phyloP scores from a whole-genome alignment of 257 asterid species.

The Solanum rostratum region DNA sequence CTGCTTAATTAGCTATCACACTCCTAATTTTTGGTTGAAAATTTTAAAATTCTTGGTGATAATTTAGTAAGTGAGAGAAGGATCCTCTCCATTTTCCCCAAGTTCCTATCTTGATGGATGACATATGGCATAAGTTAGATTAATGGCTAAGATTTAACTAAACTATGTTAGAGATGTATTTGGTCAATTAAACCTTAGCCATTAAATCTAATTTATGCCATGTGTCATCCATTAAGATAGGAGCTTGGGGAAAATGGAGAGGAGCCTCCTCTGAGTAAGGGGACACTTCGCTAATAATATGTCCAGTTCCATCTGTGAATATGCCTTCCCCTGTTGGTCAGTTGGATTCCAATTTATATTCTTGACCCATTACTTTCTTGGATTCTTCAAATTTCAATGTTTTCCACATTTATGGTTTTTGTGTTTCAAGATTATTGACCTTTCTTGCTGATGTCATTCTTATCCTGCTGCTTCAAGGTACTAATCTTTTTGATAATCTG shows the following conservation, averaged over 20 bases:
- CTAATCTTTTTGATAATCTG: not conserved
- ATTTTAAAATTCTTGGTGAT: not conserved
- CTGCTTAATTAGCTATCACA: not conserved
- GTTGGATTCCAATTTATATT: not conserved
- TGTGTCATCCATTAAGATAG: too few species aligned
- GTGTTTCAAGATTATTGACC: not conserved
- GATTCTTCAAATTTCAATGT: not conserved
- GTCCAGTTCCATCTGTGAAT: not conserved
- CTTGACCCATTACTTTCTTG: not conserved
- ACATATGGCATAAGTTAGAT: too few species aligned
- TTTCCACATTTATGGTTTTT: not conserved
- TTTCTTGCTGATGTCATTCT: not conserved
- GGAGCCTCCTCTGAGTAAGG: not conserved
- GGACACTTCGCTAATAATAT: not conserved
- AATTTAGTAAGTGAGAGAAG: not conserved
- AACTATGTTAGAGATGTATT: too few species aligned
- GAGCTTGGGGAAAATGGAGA: too few species aligned
- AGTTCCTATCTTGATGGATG: too few species aligned
- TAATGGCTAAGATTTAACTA: too few species aligned
- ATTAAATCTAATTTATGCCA: too few species aligned
- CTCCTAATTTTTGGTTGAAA: not conserved
- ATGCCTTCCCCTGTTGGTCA: not conserved
- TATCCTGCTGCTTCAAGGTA: not conserved
- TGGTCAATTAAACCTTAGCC: too few species aligned
- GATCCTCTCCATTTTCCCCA: too few species aligned